Base-by-base conservation (phyloP, 1,139 yeast species). In the Blastobotrys buckinghamii region DNA sequence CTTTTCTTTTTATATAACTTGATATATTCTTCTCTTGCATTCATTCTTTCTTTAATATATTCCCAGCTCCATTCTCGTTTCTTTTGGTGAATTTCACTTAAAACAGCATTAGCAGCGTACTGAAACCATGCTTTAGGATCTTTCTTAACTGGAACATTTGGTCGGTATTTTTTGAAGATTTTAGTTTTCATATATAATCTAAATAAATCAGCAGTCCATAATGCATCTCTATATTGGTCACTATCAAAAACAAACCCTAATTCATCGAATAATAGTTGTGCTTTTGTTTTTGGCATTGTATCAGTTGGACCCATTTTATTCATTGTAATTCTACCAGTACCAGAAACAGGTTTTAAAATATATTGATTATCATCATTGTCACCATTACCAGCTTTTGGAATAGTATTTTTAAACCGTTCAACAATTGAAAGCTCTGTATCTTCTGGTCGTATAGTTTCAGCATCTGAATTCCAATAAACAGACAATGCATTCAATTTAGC, bases 31-130 rank as follows among this genome's bases (percentile, higher is more conserved):
- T 74, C 76, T 57, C 97, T 73, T 60, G 84, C 82, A 51, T 84
- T 85, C 55, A 95, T 72, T 59, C 95, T 75, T 50, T 73, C 75
- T 46, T 78, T 78, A 56, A 92, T 80, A 60, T 78, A 77, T 1
- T 77, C 94, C 98, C 98, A 94, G 37, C 89, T 81, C 95, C 96
- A 87, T 59, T 78, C 81, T 55, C 81, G 77, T 59, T 86, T 80
- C 58, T 76, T 79, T 54, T 87, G 92, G 57, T 85, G 96, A 34
- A 94, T 82, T 63, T 89, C 96, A 52, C 79, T 73, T 46, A 79
- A 69, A 2, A 92, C 84, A 16, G 87, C 81, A 27, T 76, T 69
- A 0, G 86, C 94, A 1, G 92, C 85, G 63, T 85, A 94, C 55
- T 72, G 68, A 59, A 92, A 79, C 98, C 98, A 94, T 38, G 77